These are phyloP conservation scores for Pestalotiopsis sp. DNA, from an alignment of 2,329 filamentous ascomycete genomes.

Conservation along the genomic window DNA sequence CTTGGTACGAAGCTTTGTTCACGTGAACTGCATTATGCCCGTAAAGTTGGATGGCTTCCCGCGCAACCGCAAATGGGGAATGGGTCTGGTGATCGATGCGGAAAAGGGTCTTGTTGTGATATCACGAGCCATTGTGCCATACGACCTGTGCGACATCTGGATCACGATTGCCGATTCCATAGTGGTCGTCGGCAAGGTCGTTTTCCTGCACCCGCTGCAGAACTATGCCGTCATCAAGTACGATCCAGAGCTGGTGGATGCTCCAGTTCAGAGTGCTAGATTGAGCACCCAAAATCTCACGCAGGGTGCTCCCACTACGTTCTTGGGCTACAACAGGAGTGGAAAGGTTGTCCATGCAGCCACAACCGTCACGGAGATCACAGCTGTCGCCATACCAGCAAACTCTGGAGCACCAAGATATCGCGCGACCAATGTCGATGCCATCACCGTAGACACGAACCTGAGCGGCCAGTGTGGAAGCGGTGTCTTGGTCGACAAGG, in stretches of 20 bases:
- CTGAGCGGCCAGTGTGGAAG: slow-evolving; percentile 91
- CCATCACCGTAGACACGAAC: slow-evolving; percentile 94
- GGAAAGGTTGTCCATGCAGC: slow-evolving; percentile 91
- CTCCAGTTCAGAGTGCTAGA: slow-evolving; percentile 86
- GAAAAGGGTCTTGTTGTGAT: slow-evolving; percentile 94
- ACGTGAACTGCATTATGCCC: slow-evolving; percentile 90
- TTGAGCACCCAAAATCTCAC: slow-evolving; percentile 82
- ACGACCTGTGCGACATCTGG: slow-evolving; percentile 94
- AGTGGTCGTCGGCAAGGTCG: slow-evolving; percentile 88
- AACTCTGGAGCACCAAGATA: slow-evolving; percentile 92
- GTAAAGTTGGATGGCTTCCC: slow-evolving; percentile 98
- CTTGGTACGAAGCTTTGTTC: slow-evolving; percentile 91
- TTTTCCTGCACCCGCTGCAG: slow-evolving; percentile 94
- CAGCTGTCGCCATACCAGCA: slow-evolving; percentile 92
- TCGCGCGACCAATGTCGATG: slow-evolving; percentile 92
- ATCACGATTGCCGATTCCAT: slow-evolving; percentile 97
- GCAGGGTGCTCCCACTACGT: slow-evolving; percentile 92
- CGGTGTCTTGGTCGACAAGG: slow-evolving; percentile 85
- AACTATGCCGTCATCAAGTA: slow-evolving; percentile 97
- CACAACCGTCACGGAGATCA: slow-evolving; percentile 95
- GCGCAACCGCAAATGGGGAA: slow-evolving; percentile 89
- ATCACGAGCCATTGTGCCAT: slow-evolving; percentile 90
- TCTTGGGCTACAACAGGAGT: slow-evolving; percentile 98
- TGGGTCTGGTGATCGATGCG: slow-evolving; percentile 96
- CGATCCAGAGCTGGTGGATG: slow-evolving; percentile 89